A percentile compares a stretch with the other conserved stretches of the same genome.
phyloP scores from a whole-genome alignment of 768 basidiomycete species.

The Cystofilobasidium ferigula region DNA sequence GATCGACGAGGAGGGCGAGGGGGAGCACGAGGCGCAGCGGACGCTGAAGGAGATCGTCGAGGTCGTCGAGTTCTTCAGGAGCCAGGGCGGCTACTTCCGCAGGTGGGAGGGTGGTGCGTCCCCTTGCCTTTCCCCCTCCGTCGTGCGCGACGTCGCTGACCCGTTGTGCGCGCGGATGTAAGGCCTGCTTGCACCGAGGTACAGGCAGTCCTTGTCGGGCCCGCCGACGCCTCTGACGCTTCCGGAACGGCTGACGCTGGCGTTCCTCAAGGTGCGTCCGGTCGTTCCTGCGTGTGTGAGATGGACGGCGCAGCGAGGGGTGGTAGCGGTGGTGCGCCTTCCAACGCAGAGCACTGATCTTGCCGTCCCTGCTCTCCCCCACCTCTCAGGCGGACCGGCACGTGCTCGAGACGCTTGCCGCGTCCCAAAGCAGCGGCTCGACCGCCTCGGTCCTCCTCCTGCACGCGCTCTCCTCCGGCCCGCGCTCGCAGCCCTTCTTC shows the following conservation, averaged over 20 bases:
- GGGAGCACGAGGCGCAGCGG: not conserved
- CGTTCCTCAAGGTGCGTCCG: slow-evolving; percentile 75
- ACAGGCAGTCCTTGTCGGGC: slow-evolving; percentile 27
- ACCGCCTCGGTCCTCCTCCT: slow-evolving; percentile 82
- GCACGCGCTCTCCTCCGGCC: slow-evolving; percentile 75
- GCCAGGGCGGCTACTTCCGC: slow-evolving; percentile 75
- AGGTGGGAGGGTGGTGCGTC: slow-evolving; percentile 69
- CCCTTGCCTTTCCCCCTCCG: not conserved
- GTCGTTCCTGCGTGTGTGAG: too few relatives aligned
- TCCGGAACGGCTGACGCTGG: slow-evolving; percentile 71
- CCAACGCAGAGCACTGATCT: too few relatives aligned
- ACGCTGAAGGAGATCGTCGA: slow-evolving; percentile 1
- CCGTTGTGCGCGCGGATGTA: slow-evolving; percentile 27
- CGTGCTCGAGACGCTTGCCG: slow-evolving; percentile 51
- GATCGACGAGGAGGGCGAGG: not conserved
- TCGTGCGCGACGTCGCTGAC: not conserved
- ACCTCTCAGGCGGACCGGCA: slow-evolving; percentile 58
- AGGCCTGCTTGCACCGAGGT: slow-evolving; percentile 29
- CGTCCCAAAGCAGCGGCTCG: slow-evolving; percentile 68
- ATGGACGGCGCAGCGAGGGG: too few relatives aligned
- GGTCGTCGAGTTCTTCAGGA: slow-evolving; percentile 62
- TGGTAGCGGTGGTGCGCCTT: too few relatives aligned
- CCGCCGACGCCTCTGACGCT: slow-evolving; percentile 51
- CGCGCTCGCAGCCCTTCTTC: slow-evolving; percentile 66
- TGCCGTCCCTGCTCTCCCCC: not conserved